Evolutionary conservation across 179 eudicot genomes (phyloP).

Genomic region (Silene vulgaris): DNA sequence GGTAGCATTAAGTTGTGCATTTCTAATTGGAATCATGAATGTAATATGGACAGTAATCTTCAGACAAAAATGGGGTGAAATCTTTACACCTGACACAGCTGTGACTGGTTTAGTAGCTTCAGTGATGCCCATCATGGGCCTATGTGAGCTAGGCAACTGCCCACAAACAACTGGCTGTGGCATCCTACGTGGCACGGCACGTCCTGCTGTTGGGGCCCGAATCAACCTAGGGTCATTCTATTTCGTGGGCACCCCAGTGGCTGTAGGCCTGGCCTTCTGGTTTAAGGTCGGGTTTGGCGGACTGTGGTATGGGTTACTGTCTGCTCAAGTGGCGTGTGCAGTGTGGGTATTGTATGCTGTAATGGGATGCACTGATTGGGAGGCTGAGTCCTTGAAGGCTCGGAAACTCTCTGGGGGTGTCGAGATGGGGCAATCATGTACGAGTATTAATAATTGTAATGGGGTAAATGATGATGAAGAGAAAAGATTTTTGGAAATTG

Average conservation of each 20-base stretch:
- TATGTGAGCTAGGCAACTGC: no score
- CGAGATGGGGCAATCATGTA: conserved; percentile 37
- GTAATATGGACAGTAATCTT: conserved; percentile 68
- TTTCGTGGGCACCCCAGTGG: conserved; percentile 71
- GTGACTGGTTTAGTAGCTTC: conserved; percentile 55
- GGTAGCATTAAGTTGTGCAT: conserved; percentile 73
- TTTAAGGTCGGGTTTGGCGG: conserved; percentile 65
- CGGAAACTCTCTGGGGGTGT: conserved; percentile 36
- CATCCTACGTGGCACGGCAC: no score
- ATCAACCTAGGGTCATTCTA: no score
- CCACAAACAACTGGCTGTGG: no score
- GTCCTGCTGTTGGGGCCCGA: no score
- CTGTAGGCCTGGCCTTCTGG: conserved; percentile 73
- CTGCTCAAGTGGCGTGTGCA: conserved; percentile 79
- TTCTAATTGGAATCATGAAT: conserved; percentile 61
- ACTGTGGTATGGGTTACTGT: conserved; percentile 79
- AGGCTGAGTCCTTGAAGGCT: conserved; percentile 65
- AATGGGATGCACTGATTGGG: conserved; percentile 72
- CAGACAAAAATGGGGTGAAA: conserved; percentile 57
- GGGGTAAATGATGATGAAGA: conserved; percentile 19
- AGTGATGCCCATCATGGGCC: no score
- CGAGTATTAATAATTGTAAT: neutral
- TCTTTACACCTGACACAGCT: conserved; percentile 61
- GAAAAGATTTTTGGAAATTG: conserved; percentile 24
- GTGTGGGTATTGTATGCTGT: conserved; percentile 56